phyloP scores from a whole-genome alignment of 1,284 basidiomycete genomes.

The Cutaneotrichosporon sp. region DNA sequence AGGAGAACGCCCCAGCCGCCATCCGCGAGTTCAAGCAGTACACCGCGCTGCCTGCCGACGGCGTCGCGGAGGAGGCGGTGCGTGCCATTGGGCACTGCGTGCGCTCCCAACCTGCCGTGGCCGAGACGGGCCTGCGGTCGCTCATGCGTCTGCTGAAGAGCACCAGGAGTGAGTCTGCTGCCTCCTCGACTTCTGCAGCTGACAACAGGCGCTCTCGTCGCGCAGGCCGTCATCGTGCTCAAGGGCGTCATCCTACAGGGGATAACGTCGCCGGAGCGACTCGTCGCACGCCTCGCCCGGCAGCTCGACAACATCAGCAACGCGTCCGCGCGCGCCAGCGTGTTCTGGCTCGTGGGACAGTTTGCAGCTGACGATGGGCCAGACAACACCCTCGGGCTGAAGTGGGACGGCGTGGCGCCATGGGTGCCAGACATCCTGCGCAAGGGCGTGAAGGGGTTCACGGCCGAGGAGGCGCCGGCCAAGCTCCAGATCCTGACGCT shows the following conservation, averaged over 20 bases:
- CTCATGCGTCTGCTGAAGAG: slow-evolving; percentile 71
- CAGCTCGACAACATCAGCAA: slow-evolving; percentile 76
- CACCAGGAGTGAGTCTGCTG: slow-evolving; percentile 60
- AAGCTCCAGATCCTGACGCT: slow-evolving; percentile 81
- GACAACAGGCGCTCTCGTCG: slow-evolving; percentile 60
- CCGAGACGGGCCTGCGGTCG: slow-evolving; percentile 68
- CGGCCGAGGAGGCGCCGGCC: slow-evolving; percentile 61
- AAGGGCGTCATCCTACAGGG: slow-evolving; percentile 72
- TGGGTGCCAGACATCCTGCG: slow-evolving; percentile 87
- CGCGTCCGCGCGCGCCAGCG: slow-evolving; percentile 74
- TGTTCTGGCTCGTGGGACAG: slow-evolving; percentile 88
- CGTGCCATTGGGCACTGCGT: slow-evolving; percentile 76
- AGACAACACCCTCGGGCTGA: slow-evolving; percentile 29
- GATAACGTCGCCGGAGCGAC: slow-evolving; percentile 57
- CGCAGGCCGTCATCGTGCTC: slow-evolving; percentile 76
- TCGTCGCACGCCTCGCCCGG: slow-evolving; percentile 72
- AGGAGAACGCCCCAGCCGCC: slow-evolving; percentile 68
- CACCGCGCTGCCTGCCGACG: slow-evolving; percentile 69
- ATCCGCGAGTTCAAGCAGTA: slow-evolving; percentile 84
- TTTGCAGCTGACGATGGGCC: slow-evolving; percentile 58
- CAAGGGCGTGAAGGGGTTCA: slow-evolving; percentile 71
- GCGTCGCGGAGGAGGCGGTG: slow-evolving; percentile 70
- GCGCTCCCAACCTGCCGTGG: slow-evolving; percentile 65
- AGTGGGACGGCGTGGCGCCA: slow-evolving; percentile 57
- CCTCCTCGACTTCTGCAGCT: no score